A percentile compares a stretch with the other conserved stretches of the same genome.
These are phyloP conservation scores for Chlamydomonas incerta DNA, from an alignment of 139 green algal genomes.

Conservation along the genomic window DNA sequence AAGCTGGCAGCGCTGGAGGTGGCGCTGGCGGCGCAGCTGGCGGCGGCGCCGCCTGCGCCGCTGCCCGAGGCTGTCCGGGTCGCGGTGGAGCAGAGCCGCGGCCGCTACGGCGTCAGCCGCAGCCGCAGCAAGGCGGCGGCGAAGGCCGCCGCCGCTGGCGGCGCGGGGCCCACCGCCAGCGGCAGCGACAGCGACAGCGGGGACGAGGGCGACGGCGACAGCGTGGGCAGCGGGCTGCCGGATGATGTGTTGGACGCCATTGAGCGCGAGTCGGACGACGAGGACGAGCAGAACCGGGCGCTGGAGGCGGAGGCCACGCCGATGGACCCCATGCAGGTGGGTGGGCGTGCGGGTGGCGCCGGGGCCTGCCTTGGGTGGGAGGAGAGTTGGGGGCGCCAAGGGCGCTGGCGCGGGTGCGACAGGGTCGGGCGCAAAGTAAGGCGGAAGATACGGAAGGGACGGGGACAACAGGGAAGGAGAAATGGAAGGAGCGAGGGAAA, in stretches of 20 bases:
- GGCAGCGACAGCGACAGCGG: slow-evolving; percentile 25
- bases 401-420: no score
- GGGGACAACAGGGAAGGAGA: no score
- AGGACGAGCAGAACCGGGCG: not conserved
- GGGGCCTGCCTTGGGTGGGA: no score
- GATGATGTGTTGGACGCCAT: slow-evolving; percentile 52
- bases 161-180: not conserved
- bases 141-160: not conserved
- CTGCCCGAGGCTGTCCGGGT: not conserved
- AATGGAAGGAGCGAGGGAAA: no score
- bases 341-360: not conserved
- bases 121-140: not conserved
- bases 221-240: slow-evolving; percentile 31
- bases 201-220: not conserved
- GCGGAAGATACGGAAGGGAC: no score
- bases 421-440: no score
- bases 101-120: not conserved
- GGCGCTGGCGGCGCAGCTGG: slow-evolving; percentile 35
- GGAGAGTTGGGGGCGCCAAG: no score
- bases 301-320: slow-evolving; percentile 4
- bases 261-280: slow-evolving; percentile 18
- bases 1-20: slow-evolving; percentile 47
- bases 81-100: not conserved
- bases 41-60: slow-evolving; percentile 15
- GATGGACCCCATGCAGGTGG: slow-evolving; percentile 25